Percentiles rank a stretch among this genome's conserved stretches.
phyloP scores from a whole-genome alignment of 805 yeast species.

The Candida orba region DNA sequence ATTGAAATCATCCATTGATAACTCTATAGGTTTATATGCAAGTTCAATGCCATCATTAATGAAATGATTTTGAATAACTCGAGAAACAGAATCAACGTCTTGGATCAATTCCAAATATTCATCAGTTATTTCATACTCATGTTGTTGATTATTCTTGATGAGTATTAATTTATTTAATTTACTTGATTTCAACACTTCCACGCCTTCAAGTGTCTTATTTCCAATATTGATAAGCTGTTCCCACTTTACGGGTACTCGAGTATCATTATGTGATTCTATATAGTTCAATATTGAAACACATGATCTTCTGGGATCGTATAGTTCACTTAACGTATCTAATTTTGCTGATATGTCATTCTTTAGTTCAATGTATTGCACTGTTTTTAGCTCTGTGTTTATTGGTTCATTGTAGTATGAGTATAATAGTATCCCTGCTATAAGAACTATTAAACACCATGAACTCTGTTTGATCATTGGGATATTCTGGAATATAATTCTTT shows the following conservation, averaged over 20 bases:
- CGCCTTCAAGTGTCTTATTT: constrained; percentile 18
- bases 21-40: constrained; percentile 2
- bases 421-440: too few relatives aligned
- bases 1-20: constrained; percentile 13
- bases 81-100: constrained; percentile 1
- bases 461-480: too few relatives aligned
- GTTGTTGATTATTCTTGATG: constrained; percentile 11
- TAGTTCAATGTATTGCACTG: constrained; percentile 1
- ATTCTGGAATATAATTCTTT: too few relatives aligned
- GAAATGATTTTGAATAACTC: constrained; percentile 1
- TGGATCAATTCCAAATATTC: background rate
- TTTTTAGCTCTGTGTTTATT: background rate
- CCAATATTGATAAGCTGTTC: constrained; percentile 7
- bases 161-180: constrained; percentile 9
- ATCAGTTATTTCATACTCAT: constrained; percentile 3
- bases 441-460: too few relatives aligned
- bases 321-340: background rate
- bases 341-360: too few relatives aligned
- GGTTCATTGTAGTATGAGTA: too few relatives aligned
- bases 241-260: constrained; percentile 14
- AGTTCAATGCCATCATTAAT: background rate
- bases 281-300: constrained; percentile 4
- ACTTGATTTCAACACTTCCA: constrained; percentile 6
- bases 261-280: background rate
- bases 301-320: constrained; percentile 10